Conservation (phyloP, 164 flowering plant genomes). For the Aristolochia fimbriata region DNA sequence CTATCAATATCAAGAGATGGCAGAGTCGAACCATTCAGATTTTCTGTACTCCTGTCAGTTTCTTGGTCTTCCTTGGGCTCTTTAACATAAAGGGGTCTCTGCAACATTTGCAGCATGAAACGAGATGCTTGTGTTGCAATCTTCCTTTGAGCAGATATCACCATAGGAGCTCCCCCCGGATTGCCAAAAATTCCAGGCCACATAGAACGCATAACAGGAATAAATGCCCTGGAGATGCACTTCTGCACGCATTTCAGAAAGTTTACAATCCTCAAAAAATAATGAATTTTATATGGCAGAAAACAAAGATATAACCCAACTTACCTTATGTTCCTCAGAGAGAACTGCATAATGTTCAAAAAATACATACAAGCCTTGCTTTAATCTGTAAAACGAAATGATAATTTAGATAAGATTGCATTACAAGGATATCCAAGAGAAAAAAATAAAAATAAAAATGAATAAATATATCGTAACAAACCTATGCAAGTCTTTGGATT, state of each 20-base stretch:
- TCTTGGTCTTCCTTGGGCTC: conserved; percentile 28
- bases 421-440: too few relatives aligned
- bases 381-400: conserved; percentile 44
- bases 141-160: conserved; percentile 70
- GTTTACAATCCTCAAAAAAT: not conserved
- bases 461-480: conserved; percentile 10
- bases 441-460: not conserved
- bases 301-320: conserved; percentile 11
- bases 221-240: conserved; percentile 66
- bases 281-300: not conserved
- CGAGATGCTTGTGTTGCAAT: conserved; percentile 85
- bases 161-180: conserved; percentile 44
- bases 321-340: conserved; percentile 76
- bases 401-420: not conserved
- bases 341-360: conserved; percentile 92
- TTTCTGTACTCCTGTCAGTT: conserved; percentile 19
- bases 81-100: conserved; percentile 51
- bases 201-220: conserved; percentile 71
- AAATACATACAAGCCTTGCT: conserved; percentile 86
- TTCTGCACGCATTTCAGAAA: conserved; percentile 38
- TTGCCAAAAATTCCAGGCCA: conserved; percentile 89
- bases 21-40: conserved; percentile 12
- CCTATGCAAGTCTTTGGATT: conserved; percentile 50
- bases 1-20: conserved; percentile 35
- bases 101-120: conserved; percentile 97